A percentile compares a stretch with the other conserved stretches of the same genome.
phyloP scores from a whole-genome alignment of 129 eudicot genomes.

The Flaveria brownii region DNA sequence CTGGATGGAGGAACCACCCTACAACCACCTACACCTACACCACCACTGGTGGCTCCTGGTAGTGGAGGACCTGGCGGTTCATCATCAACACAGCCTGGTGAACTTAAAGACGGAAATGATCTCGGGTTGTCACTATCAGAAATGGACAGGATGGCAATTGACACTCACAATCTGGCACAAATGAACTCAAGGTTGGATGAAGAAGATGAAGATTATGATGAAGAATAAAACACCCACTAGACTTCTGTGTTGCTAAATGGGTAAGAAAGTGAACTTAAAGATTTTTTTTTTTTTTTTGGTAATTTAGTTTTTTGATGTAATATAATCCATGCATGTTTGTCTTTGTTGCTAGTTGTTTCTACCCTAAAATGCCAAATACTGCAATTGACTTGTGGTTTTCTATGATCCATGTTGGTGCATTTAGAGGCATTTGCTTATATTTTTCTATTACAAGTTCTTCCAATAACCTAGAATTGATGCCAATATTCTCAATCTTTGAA shows the following conservation, averaged over 20 bases:
- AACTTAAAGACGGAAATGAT: constrained; percentile 43
- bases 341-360: neutral
- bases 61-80: neutral
- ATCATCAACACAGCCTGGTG: constrained; percentile 26
- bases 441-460: too few species aligned
- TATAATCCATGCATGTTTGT: constrained; percentile 20
- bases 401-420: too few species aligned
- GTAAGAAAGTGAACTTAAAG: constrained; percentile 4
- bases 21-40: constrained; percentile 14
- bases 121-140: constrained; percentile 67
- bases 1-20: constrained; percentile 11
- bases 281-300: constrained; percentile 6
- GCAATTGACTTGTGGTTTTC: too few species aligned
- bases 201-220: constrained; percentile 83
- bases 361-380: too few species aligned
- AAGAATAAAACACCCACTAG: constrained; percentile 35
- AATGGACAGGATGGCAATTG: constrained; percentile 59
- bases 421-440: too few species aligned
- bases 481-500: too few species aligned
- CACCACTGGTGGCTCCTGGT: neutral
- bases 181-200: constrained; percentile 55
- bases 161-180: constrained; percentile 54
- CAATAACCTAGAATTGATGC: too few species aligned
- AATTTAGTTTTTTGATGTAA: neutral
- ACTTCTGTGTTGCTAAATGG: constrained; percentile 6